Evolutionary conservation across 176 grass and related monocot genomes (phyloP), one percentile per base, ranked within the genome.

Genomic region (Coix lacrymajobi): DNA sequence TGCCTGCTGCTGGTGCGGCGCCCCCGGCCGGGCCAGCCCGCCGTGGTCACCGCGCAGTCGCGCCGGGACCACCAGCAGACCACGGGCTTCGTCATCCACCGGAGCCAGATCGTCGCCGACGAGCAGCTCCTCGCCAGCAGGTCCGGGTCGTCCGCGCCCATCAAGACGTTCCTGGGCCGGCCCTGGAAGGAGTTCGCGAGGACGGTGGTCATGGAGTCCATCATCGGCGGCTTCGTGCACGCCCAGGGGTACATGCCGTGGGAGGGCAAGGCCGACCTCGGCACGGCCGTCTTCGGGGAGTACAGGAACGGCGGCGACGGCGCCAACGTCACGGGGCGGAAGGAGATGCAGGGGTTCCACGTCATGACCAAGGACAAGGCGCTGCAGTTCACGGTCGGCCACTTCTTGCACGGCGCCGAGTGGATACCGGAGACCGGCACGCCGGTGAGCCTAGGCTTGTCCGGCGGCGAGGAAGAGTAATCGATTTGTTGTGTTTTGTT

Each of bases 401-500:
- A 46, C 4, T 98, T 98, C 85, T 68, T 98, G 81, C 78, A 93
- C 41, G 96, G 96, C 39, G 80, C 71, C 0, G 79, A 81, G 7
- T 95, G 96, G 96, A 95, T 98, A 87, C 96, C 83, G 86, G 88
- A 83, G 61, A 91, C 37, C 19, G 94, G 92, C 17, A 68, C 92
- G 56, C 92, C 88, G 13, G 86, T 97, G 17, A 92, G 48, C 14
- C 84, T 94, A 43, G 92, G 90, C 9, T 66, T 97, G 30, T 87
- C 79, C 62, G 43, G 54, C 62, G 43, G 54, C 14, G 69, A 44
- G 15, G 40, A 71, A 71, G 69, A 40, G 30, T 65, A 20, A 63
- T 28, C 29, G 22, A 16, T 12, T 76, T 16, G 39, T 30, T n/a
- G 6, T 15, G 38, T 14, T 44, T 9, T 0, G 8, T 17, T 7